These are phyloP conservation scores for Gnetum montanum DNA, from an alignment of 75 land plant genomes.

Conservation along the genomic window DNA sequence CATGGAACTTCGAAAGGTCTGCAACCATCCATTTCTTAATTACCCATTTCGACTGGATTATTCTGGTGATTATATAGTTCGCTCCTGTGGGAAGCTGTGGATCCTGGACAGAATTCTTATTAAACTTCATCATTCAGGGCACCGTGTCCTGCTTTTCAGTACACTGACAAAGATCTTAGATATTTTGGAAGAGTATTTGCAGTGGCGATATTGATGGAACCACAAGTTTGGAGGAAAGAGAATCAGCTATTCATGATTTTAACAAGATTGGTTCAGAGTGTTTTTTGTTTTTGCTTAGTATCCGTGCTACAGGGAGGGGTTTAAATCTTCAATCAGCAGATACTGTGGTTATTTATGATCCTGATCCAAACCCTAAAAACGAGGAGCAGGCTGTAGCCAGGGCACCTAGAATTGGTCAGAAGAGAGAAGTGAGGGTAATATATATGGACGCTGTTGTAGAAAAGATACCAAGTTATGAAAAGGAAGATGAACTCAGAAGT, in stretches of 20 bases:
- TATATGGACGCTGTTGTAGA: conserved; percentile 99
- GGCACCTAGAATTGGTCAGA: conserved; percentile 95
- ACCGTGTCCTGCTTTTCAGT: conserved; percentile 43
- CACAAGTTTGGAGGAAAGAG: conserved; percentile 47
- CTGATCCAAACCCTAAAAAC: conserved; percentile 96
- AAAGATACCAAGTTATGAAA: conserved; percentile 75
- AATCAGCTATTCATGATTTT: conserved; percentile 92
- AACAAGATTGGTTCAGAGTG: conserved; percentile 72
- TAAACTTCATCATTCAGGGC: conserved; percentile 31
- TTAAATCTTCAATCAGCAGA: conserved; percentile 90
- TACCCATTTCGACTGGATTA: conserved; percentile 21
- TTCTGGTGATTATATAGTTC: conserved; percentile 18
- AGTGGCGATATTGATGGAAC: conserved; percentile 50
- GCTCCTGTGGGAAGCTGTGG: conserved; percentile 45
- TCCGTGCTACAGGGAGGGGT: conserved; percentile 94
- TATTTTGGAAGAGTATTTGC: conserved; percentile 40
- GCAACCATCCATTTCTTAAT: conserved; percentile 37
- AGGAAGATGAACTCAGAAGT: conserved; percentile 82
- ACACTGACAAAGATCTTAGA: conserved; percentile 43
- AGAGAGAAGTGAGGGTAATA: conserved; percentile 88
- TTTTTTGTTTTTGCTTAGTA: conserved; percentile 94
- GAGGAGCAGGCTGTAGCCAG: conserved; percentile 99
- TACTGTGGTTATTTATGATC: conserved; percentile 91
- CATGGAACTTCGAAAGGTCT: conserved; percentile 44
- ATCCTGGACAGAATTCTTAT: conserved; percentile 34